Conservation (phyloP, 768 basidiomycete species). For the Stropharia rugosoannulata region DNA sequence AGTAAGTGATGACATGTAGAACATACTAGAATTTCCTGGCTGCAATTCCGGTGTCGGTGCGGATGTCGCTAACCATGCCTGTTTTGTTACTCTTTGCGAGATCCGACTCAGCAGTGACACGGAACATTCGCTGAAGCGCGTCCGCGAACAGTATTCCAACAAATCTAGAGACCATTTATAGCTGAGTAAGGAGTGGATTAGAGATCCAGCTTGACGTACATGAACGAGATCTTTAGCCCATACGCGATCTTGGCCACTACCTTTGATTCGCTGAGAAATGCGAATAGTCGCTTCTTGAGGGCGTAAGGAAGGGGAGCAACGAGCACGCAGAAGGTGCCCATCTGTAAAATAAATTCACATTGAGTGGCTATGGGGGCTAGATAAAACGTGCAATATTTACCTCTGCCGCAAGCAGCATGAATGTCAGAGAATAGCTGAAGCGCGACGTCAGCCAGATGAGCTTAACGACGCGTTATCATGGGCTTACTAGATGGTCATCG, state of each 20-base stretch:
- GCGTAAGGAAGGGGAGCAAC: slow-evolving; percentile 84
- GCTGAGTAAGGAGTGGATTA: not conserved
- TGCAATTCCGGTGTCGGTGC: slow-evolving; percentile 85
- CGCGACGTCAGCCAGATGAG: slow-evolving; percentile 24
- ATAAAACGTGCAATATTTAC: slow-evolving; percentile 22
- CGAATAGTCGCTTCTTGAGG: slow-evolving; percentile 69
- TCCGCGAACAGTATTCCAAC: slow-evolving; percentile 87
- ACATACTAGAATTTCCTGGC: slow-evolving; percentile 93
- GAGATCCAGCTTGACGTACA: slow-evolving; percentile 46
- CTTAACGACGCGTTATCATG: not conserved
- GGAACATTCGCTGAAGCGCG: slow-evolving; percentile 91
- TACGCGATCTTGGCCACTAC: slow-evolving; percentile 86
- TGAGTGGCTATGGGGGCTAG: not conserved
- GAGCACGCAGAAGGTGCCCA: slow-evolving; percentile 82
- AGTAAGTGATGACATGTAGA: not conserved
- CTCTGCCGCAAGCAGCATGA: slow-evolving; percentile 78
- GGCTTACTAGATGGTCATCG: slow-evolving; percentile 49
- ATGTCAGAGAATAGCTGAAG: slow-evolving; percentile 74
- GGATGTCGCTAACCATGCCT: slow-evolving; percentile 56
- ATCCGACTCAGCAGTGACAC: slow-evolving; percentile 71
- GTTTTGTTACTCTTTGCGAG: slow-evolving; percentile 54
- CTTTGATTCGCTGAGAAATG: slow-evolving; percentile 66
- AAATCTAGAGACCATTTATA: slow-evolving; percentile 48
- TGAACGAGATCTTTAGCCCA: slow-evolving; percentile 91
- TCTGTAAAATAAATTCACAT: slow-evolving; percentile 35